phyloP scores from a whole-genome alignment of 768 basidiomycete species.

The Exidia glandulosa region DNA sequence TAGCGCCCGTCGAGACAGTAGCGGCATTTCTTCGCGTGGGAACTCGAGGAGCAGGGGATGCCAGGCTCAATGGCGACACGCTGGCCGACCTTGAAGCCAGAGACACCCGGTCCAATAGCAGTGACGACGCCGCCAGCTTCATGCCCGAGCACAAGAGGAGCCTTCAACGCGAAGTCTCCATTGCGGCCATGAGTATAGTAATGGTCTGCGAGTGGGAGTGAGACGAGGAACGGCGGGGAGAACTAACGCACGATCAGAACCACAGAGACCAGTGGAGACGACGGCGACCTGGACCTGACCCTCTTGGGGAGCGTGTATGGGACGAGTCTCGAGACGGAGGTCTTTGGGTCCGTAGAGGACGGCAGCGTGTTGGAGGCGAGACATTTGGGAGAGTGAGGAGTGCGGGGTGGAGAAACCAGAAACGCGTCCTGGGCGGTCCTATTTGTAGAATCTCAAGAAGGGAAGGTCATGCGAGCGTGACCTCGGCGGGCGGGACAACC shows the following conservation, averaged over 20 bases:
- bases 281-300: slow-evolving; percentile 75
- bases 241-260: slow-evolving; percentile 55
- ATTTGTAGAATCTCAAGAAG: background rate
- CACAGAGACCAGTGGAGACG: slow-evolving; percentile 81
- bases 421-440: background rate
- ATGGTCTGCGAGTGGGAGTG: slow-evolving; percentile 48
- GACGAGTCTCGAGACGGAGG: slow-evolving; percentile 67
- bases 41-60: slow-evolving; percentile 58
- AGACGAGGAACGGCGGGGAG: background rate
- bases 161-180: slow-evolving; percentile 79
- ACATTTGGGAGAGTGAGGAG: too few species aligned
- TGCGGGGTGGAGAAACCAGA: slow-evolving; percentile 2
- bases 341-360: slow-evolving; percentile 80
- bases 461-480: background rate
- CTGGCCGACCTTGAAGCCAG: slow-evolving; percentile 50
- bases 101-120: slow-evolving; percentile 66
- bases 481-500: background rate
- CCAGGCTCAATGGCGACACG: slow-evolving; percentile 92
- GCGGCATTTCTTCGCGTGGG: slow-evolving; percentile 32
- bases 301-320: slow-evolving; percentile 55
- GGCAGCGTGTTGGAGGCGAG: slow-evolving; percentile 35
- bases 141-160: slow-evolving; percentile 87
- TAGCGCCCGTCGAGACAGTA: slow-evolving; percentile 71
- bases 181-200: slow-evolving; percentile 86
- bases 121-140: slow-evolving; percentile 84